phyloP scores from a whole-genome alignment of 2,329 filamentous ascomycete genomes.

The Cytospora leucostoma region DNA sequence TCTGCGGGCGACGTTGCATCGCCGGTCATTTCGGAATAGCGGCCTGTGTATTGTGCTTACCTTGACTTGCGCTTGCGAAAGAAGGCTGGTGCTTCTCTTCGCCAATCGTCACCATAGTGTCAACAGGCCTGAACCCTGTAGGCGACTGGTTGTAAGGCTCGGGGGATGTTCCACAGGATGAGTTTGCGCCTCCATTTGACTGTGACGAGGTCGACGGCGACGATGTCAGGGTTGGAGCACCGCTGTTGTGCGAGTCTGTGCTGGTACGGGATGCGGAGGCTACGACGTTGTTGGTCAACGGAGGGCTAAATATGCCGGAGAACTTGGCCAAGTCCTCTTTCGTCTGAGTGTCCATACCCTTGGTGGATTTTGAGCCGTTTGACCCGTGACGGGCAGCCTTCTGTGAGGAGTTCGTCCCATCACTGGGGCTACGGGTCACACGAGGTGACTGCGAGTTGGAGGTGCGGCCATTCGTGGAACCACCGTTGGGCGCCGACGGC shows the following conservation, averaged over 20 bases:
- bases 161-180: slow-evolving; percentile 75
- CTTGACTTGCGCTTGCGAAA: slow-evolving; percentile 50
- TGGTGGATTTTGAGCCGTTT: slow-evolving; percentile 39
- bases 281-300: slow-evolving; percentile 45
- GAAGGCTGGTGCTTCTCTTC: slow-evolving; percentile 58
- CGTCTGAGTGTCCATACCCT: slow-evolving; percentile 38
- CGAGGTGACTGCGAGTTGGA: slow-evolving; percentile 25
- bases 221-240: slow-evolving; percentile 57
- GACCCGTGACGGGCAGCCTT: slow-evolving; percentile 32
- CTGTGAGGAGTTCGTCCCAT: slow-evolving; percentile 40
- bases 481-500: slow-evolving; percentile 36
- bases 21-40: not conserved
- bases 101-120: slow-evolving; percentile 65
- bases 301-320: slow-evolving; percentile 61
- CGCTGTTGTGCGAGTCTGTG: slow-evolving; percentile 54
- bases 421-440: slow-evolving; percentile 34
- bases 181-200: slow-evolving; percentile 60
- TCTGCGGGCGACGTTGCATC: not conserved
- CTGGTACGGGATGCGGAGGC: slow-evolving; percentile 51
- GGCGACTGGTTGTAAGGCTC: slow-evolving; percentile 75
- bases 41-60: slow-evolving; percentile 22
- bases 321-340: slow-evolving; percentile 58
- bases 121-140: slow-evolving; percentile 62
- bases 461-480: slow-evolving; percentile 20
- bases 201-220: slow-evolving; percentile 66